Conservation (phyloP, 148 eudicot genomes). For the Amaranthus hypochondriacus region DNA sequence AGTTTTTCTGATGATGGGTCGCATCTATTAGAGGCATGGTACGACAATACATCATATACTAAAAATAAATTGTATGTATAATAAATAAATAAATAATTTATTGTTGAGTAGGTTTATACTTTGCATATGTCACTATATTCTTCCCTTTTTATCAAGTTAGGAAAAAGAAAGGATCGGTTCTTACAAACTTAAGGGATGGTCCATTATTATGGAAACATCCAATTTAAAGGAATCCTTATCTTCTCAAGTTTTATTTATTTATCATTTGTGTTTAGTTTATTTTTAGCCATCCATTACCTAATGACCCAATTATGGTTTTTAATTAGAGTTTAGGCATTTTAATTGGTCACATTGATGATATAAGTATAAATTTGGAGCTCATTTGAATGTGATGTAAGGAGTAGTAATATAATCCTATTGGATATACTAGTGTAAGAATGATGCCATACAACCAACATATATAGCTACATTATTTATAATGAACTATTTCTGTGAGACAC, state of each 20-base stretch:
- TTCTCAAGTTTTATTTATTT: conserved; percentile 5
- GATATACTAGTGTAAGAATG: no score
- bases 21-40: background rate
- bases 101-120: conserved; percentile 5
- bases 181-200: conserved; percentile 3
- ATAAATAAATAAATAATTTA: background rate
- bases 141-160: background rate
- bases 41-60: background rate
- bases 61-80: no score
- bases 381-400: no score
- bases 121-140: conserved; percentile 23
- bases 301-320: conserved; percentile 6
- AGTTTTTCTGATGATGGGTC: background rate
- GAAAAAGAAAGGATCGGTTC: background rate
- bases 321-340: background rate
- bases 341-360: background rate
- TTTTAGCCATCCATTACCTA: conserved; percentile 8
- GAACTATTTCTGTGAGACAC: no score
- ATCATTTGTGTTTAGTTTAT: background rate
- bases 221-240: conserved; percentile 7
- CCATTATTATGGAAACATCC: conserved; percentile 9
- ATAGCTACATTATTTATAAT: no score
- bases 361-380: no score
- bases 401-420: no score
- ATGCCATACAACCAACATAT: no score